phyloP scores from a whole-genome alignment of 2,329 filamentous ascomycete genomes.

The Clarireedia paspali region DNA sequence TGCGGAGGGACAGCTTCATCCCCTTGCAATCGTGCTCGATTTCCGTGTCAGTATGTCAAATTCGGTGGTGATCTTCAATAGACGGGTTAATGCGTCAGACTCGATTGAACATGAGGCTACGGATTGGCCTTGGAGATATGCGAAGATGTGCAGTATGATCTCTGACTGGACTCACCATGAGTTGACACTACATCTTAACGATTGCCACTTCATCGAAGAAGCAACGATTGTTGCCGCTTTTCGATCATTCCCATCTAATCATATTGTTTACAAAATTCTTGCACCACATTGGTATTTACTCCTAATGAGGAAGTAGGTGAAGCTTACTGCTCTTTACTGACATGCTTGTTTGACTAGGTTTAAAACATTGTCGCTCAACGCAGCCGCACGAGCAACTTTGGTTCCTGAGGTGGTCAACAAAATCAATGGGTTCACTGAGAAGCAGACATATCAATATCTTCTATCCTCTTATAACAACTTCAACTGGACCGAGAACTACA shows the following conservation, averaged over 20 bases:
- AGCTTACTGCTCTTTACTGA: background rate
- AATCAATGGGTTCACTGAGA: constrained; percentile 4
- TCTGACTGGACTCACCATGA: constrained; percentile 8
- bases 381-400: background rate
- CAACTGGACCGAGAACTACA: constrained; percentile 28
- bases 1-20: constrained; percentile 38
- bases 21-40: constrained; percentile 41
- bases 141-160: constrained; percentile 6
- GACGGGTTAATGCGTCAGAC: constrained; percentile 31
- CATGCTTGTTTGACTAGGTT: constrained; percentile 1
- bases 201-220: constrained; percentile 9
- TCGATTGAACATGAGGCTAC: constrained; percentile 29
- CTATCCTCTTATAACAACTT: constrained; percentile 10
- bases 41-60: constrained; percentile 36
- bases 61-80: constrained; percentile 44
- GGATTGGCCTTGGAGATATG: constrained; percentile 41
- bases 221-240: constrained; percentile 8
- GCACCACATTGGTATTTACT: constrained; percentile 9
- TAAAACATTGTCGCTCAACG: constrained; percentile 7
- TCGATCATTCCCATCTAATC: constrained; percentile 7
- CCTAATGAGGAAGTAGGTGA: background rate
- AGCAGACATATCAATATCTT: constrained; percentile 6
- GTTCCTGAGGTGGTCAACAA: background rate
- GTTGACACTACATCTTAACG: constrained; percentile 9
- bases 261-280: constrained; percentile 9